Evolutionary conservation across 306 rosid genomes (phyloP), one percentile per base, ranked within the genome.

Genomic region (Acacia crassicarpa): DNA sequence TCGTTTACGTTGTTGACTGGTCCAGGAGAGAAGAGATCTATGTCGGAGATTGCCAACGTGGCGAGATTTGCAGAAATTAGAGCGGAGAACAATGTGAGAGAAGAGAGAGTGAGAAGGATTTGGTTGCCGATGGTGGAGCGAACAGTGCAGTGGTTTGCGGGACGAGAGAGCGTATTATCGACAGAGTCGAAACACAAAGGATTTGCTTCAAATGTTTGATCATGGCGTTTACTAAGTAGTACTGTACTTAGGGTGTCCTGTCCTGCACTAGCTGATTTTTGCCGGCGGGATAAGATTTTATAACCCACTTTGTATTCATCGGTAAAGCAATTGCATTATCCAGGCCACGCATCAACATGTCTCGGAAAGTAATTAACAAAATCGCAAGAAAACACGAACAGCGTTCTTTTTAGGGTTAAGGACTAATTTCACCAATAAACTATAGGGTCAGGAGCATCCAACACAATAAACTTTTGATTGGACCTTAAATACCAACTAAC

Each of bases 121-220:
- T 95, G 98, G 99, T 65, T 85, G 86, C 94, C 93, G 1, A 91
- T 95, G 48, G 95, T 94, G 1, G 73, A 78, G 75, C 76, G 87
- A 84, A 95, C 98, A 61, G 89, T 93, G 2, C 91, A 86, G 27
- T 91, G 91, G 98, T 88, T 88, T 91, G 97, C 91, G 56, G 84
- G 83, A 46, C 10, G 14, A 46, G 61, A 72, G 22, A 72, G 23
- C 19, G 48, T 33, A 56, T 7, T 11, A 32, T 6, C 20, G 13
- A 23, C 3, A 27, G 59, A 25, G 3, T 8, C 53, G 41, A 20
- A 23, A 46, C 83, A 83, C 14, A 79, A 63, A 59, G 67, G 12
- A 49, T 72, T 81, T 4, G 53, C 67, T 30, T 85, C 84, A 73
- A 75, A 84, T 25, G 97, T 90, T 75, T 90, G 86, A 87, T 72